phyloP scores from a whole-genome alignment of 2,329 filamentous ascomycete species.

The Neofusicoccum laricinum region DNA sequence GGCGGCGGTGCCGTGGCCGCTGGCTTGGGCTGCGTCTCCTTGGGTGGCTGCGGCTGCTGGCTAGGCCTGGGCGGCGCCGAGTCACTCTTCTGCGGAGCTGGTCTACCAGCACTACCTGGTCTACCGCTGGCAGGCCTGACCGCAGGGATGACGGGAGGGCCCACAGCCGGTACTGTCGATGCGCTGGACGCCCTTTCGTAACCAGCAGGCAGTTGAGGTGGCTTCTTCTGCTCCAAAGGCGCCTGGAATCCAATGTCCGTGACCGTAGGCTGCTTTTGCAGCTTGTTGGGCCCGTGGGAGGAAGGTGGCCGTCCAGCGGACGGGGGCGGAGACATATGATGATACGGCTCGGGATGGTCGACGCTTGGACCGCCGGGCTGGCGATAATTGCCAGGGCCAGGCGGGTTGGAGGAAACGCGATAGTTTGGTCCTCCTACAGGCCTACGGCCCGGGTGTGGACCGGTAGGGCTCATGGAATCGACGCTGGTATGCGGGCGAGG shows the following conservation, averaged over 20 bases:
- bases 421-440: conserved; percentile 17
- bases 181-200: conserved; percentile 10
- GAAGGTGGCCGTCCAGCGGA: conserved; percentile 38
- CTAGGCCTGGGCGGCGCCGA: conserved; percentile 8
- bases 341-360: conserved; percentile 30
- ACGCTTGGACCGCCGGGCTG: conserved; percentile 38
- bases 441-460: conserved; percentile 28
- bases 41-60: conserved; percentile 22
- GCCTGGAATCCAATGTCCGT: conserved; percentile 34
- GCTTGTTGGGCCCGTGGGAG: conserved; percentile 40
- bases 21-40: conserved; percentile 28
- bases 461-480: conserved; percentile 33
- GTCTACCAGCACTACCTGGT: not conserved
- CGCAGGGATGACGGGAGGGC: not conserved
- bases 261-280: conserved; percentile 37
- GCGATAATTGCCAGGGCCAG: conserved; percentile 32
- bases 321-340: conserved; percentile 33
- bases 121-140: not conserved
- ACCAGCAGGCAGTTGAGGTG: conserved; percentile 24
- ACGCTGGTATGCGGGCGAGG: conserved; percentile 37
- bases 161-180: not conserved
- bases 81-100: conserved; percentile 10
- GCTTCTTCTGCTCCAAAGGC: conserved; percentile 31
- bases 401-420: conserved; percentile 26
- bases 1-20: conserved; percentile 22